Conservation (phyloP, 2,329 filamentous ascomycete genomes). For the Biscogniauxia sp. region DNA sequence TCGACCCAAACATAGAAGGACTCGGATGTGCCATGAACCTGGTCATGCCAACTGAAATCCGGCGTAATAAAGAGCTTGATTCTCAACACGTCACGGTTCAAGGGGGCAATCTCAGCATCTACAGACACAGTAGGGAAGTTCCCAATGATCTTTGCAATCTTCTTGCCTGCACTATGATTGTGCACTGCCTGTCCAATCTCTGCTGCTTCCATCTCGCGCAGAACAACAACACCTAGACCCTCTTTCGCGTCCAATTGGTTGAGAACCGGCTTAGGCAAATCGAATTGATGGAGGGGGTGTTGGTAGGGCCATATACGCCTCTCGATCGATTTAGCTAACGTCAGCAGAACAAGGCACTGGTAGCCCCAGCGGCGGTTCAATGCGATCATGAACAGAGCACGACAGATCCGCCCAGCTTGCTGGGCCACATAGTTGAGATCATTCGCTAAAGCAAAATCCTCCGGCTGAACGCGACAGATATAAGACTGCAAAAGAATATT, state of each 20-base stretch:
- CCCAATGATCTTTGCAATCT: conserved; percentile 75
- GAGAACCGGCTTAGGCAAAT: conserved; percentile 78
- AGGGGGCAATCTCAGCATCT: conserved; percentile 89
- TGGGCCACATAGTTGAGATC: conserved; percentile 95
- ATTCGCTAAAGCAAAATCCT: conserved; percentile 91
- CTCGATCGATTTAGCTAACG: conserved; percentile 94
- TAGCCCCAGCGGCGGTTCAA: conserved; percentile 94
- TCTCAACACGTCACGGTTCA: conserved; percentile 92
- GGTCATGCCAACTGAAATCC: conserved; percentile 93
- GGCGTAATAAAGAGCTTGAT: conserved; percentile 83
- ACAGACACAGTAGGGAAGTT: conserved; percentile 91
- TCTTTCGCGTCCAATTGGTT: conserved; percentile 83
- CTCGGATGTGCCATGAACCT: conserved; percentile 88
- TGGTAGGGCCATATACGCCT: conserved; percentile 93
- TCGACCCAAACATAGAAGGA: conserved; percentile 99
- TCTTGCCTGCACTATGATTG: conserved; percentile 82
- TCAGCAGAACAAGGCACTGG: conserved; percentile 87
- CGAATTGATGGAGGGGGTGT: conserved; percentile 93
- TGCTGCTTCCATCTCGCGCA: conserved; percentile 88
- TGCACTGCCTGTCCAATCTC: conserved; percentile 92
- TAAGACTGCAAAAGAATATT: conserved; percentile 94
- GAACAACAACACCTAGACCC: conserved; percentile 70
- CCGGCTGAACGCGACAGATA: conserved; percentile 81
- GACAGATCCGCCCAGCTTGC: conserved; percentile 89
- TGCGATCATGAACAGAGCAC: conserved; percentile 95